A percentile compares a stretch with the other conserved stretches of the same genome.
Evolutionary conservation across 192 early-diverging fungal species (phyloP).

Genomic region (Geranomyces michiganensis): DNA sequence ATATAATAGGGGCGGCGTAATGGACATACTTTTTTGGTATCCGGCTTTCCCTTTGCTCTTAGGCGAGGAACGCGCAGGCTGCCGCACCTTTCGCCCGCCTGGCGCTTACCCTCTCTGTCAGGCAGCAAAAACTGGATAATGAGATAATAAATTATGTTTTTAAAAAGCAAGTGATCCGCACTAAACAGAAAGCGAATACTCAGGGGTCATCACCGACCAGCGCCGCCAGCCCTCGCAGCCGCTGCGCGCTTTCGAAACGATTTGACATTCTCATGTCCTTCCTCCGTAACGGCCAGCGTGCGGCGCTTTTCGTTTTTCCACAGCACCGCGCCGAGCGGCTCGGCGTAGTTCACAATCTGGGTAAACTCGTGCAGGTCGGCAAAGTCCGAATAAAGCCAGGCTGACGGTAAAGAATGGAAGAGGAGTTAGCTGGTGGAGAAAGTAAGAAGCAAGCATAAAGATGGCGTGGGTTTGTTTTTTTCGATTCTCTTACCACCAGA

Average conservation of each 20-base stretch:
- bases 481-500: constrained; percentile 35
- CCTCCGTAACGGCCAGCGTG: constrained; percentile 74
- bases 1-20: too few relatives aligned
- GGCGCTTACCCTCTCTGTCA: too few relatives aligned
- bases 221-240: neutral
- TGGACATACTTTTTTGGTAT: too few relatives aligned
- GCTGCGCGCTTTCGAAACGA: constrained; percentile 2
- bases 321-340: constrained; percentile 71
- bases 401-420: constrained; percentile 34
- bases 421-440: neutral
- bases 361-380: constrained; percentile 70
- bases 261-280: constrained; percentile 69
- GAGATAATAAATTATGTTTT: too few relatives aligned
- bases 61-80: too few relatives aligned
- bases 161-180: too few relatives aligned
- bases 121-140: too few relatives aligned
- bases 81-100: too few relatives aligned
- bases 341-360: constrained; percentile 73
- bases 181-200: too few relatives aligned
- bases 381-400: constrained; percentile 80
- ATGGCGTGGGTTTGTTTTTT: neutral
- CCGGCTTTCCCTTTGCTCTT: too few relatives aligned
- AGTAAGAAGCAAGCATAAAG: neutral
- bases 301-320: constrained; percentile 74
- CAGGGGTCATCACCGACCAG: too few relatives aligned